phyloP scores from a whole-genome alignment of 2,329 filamentous ascomycete genomes.

The Thermoascus crustaceus region DNA sequence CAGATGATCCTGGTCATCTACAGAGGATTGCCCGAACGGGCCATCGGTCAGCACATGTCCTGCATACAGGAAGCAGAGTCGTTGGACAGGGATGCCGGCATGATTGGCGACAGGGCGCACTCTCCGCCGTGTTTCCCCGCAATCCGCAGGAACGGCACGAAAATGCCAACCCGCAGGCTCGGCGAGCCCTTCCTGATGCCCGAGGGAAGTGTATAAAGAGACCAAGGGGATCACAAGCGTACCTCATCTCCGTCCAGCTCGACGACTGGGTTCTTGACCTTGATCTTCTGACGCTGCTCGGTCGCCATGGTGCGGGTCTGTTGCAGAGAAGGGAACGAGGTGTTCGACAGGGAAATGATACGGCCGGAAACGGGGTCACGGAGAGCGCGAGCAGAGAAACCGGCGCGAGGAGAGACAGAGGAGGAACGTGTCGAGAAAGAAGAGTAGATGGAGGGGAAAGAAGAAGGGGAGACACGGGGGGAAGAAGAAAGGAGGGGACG shows the following conservation, averaged over 20 bases:
- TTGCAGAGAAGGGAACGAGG: slow-evolving; percentile 18
- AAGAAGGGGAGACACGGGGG: slow-evolving; percentile 8
- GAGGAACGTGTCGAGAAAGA: slow-evolving; percentile 1
- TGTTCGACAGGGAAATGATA: slow-evolving; percentile 15
- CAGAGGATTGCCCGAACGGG: slow-evolving; percentile 5
- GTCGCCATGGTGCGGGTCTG: slow-evolving; percentile 41
- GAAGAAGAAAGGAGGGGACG: slow-evolving; percentile 13
- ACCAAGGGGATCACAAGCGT: slow-evolving; percentile 10
- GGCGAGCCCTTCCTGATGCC: slow-evolving; percentile 3
- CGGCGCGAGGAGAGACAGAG: background rate
- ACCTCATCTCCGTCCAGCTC: slow-evolving; percentile 81
- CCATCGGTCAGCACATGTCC: slow-evolving; percentile 15
- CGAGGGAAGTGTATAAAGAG: slow-evolving; percentile 10
- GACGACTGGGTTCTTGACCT: slow-evolving; percentile 98
- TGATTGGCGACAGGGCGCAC: slow-evolving; percentile 16
- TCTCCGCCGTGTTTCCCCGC: slow-evolving; percentile 27
- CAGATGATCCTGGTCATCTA: slow-evolving; percentile 99
- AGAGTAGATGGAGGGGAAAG: slow-evolving; percentile 13
- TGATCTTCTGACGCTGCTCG: slow-evolving; percentile 79
- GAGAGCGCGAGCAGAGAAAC: slow-evolving; percentile 11
- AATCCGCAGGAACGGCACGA: slow-evolving; percentile 16
- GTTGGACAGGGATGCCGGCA: background rate
- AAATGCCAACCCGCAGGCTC: slow-evolving; percentile 13
- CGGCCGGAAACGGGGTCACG: slow-evolving; percentile 19
- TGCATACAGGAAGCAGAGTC: slow-evolving; percentile 1